phyloP scores from a whole-genome alignment of 768 basidiomycete genomes.

The Tephrocybe rancida region DNA sequence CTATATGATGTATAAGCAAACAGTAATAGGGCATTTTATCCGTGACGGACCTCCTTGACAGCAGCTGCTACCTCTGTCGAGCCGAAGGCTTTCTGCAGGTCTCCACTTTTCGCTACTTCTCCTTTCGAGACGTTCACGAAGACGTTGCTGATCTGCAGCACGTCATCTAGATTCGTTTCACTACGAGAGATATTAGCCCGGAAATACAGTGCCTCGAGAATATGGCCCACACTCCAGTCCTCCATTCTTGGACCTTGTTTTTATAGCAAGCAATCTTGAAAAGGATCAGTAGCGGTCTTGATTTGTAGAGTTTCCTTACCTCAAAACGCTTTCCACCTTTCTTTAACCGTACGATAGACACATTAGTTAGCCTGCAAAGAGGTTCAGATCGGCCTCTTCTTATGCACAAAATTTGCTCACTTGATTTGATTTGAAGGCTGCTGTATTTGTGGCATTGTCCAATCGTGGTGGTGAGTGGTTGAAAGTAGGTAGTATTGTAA shows the following conservation, averaged over 20 bases:
- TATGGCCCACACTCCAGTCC: conserved; percentile 79
- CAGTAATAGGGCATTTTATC: not conserved
- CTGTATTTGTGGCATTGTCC: conserved; percentile 61
- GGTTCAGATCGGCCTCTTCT: conserved; percentile 5
- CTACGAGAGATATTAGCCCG: conserved; percentile 25
- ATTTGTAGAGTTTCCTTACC: conserved; percentile 40
- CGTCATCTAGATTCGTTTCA: conserved; percentile 92
- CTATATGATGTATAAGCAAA: conserved; percentile 37
- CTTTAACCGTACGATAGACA: conserved; percentile 93
- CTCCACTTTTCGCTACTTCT: conserved; percentile 84
- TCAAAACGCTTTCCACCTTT: conserved; percentile 98
- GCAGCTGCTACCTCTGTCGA: conserved; percentile 71
- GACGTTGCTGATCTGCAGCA: conserved; percentile 94
- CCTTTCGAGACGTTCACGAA: conserved; percentile 98
- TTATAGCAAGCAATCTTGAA: conserved; percentile 93
- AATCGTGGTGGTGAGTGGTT: too few relatives aligned
- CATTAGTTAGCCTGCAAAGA: conserved; percentile 83
- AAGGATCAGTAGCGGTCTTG: conserved; percentile 5
- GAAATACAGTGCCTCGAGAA: not conserved
- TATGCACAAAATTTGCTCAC: conserved; percentile 34
- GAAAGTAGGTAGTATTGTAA: conserved; percentile 45
- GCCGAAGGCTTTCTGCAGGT: conserved; percentile 91
- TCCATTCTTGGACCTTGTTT: conserved; percentile 98
- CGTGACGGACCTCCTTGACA: conserved; percentile 71
- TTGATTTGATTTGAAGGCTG: conserved; percentile 93